A percentile compares a stretch with the other conserved stretches of the same genome.
phyloP scores from a whole-genome alignment of 1,139 yeast genomes.

The Schizosaccharomyces versatilis region DNA sequence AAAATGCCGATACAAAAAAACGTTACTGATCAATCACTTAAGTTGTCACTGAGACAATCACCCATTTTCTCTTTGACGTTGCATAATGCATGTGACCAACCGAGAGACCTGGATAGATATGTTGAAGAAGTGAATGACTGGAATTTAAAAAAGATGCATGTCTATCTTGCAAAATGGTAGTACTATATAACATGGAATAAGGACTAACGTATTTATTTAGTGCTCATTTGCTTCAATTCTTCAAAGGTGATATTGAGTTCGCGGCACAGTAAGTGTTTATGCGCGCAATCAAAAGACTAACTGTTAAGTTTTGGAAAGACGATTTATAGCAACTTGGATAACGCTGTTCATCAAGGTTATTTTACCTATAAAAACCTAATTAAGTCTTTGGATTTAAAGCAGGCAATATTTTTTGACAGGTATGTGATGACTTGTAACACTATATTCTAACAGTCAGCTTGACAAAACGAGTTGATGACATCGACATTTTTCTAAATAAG shows the following conservation, averaged over 20 bases:
- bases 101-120: no score
- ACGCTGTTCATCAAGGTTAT: background rate
- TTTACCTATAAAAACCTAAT: background rate
- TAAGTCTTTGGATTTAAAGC: background rate
- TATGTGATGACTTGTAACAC: background rate
- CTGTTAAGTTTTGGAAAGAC: background rate
- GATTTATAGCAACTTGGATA: background rate
- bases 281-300: background rate
- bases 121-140: background rate
- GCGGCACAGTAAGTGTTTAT: background rate
- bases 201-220: background rate
- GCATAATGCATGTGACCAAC: no score
- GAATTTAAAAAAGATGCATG: background rate
- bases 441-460: background rate
- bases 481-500: no score
- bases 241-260: background rate
- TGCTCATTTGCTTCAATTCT: background rate
- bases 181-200: background rate
- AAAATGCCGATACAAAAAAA: no score
- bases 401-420: background rate
- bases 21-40: no score
- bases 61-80: no score
- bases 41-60: no score
- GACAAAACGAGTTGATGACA: no score
- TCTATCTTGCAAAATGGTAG: background rate